These are phyloP conservation scores for Wickerhamomyces subpelliculosus DNA, from an alignment of 805 yeast genomes.

Conservation along the genomic window DNA sequence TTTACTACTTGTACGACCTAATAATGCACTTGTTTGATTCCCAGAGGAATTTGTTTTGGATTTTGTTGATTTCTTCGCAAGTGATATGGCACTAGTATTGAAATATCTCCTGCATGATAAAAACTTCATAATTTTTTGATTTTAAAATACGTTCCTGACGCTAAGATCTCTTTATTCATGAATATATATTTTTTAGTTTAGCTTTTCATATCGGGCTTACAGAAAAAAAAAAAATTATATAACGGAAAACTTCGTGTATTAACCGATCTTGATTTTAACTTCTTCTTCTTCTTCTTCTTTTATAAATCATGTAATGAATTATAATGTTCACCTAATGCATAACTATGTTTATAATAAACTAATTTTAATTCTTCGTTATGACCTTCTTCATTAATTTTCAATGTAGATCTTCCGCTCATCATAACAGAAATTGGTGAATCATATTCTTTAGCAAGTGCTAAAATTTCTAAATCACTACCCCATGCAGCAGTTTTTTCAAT, in stretches of 20 bases:
- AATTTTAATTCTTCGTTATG: constrained; percentile 50
- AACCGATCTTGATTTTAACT: too few species aligned
- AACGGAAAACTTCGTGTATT: too few species aligned
- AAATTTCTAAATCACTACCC: constrained; percentile 93
- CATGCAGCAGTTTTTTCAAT: constrained; percentile 78
- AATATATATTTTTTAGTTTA: too few species aligned
- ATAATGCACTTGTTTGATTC: constrained; percentile 8
- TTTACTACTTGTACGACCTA: constrained; percentile 22
- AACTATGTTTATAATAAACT: constrained; percentile 79
- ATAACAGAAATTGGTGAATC: constrained; percentile 69
- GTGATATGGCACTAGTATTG: not conserved
- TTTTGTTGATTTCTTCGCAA: constrained; percentile 14
- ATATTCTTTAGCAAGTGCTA: constrained; percentile 70
- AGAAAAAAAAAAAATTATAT: not conserved
- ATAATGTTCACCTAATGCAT: constrained; percentile 93
- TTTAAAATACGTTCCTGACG: too few species aligned
- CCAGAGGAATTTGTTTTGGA: constrained; percentile 1
- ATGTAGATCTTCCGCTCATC: constrained; percentile 69
- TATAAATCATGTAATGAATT: constrained; percentile 61
- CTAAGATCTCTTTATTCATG: too few species aligned
- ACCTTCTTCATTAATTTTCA: constrained; percentile 50
- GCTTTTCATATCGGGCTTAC: too few species aligned
- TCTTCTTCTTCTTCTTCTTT: not conserved
- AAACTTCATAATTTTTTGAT: not conserved
- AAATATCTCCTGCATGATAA: not conserved